Evolutionary conservation across 768 basidiomycete genomes (phyloP), one percentile per base, ranked within the genome.

Genomic region (Paxillus ammoniavirescens): DNA sequence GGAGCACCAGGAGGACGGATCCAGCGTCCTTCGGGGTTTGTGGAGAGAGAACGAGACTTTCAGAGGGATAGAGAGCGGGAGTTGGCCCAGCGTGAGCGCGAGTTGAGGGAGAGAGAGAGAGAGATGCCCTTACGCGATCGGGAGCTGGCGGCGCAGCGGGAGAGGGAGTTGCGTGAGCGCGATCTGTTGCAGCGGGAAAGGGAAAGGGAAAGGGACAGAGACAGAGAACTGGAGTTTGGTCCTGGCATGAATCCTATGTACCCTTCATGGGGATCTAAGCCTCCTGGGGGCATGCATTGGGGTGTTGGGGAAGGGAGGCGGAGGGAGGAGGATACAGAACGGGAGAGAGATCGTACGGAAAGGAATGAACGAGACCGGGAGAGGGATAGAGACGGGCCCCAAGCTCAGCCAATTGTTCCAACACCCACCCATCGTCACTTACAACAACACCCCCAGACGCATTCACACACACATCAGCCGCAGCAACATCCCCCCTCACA

Each of bases 401-500:
- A 66, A 49, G 60, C 44, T 18, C 67, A 69, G 26, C 48, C 60
- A 1, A 53, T 66, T 41, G 59, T 57, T 47, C 54, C 58, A 12
- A 58, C 59, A 10, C 52, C 65, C 9, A 57, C 65, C 65, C 47
- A 73, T 68, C 61, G 66, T 67, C 59, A 67, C 52, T 17, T 48
- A n/a, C 66, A 64, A 55, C 76, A 72, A 49, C 70, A 72, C 42
- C 60, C 61, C 8, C 72, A 70, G 42, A 42, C 64, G 15, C 67
- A 69, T 14, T 60, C 68, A 6, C 72, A 73, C 57, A 68, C 70
- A 51, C 74, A 72, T 23, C 77, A 57, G 23, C 65, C 58, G 65
- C 67, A 51, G 46, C 66, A 59, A 36, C 65, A 54, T 44, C 35
- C 57, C 5, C 26, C 56, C 5, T 48, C 56, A 7, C 47, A 53